Percentiles rank a stretch among this genome's conserved stretches.
Evolutionary conservation across 306 rosid species (phyloP).

Genomic region (Chamaecrista fasciculata): DNA sequence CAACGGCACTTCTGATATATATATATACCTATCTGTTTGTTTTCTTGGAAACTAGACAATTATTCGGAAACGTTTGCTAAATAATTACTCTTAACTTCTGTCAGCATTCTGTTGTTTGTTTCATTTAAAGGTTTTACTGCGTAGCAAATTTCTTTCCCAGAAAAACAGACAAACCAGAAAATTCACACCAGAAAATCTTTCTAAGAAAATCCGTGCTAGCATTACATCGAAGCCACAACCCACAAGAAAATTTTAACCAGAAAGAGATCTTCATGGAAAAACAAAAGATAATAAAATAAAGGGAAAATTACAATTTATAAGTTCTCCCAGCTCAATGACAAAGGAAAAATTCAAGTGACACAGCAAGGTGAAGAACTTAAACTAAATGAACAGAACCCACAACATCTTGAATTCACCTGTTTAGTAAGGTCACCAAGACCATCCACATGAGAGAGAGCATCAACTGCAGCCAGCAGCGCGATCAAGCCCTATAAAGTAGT

Average conservation of each 20-base stretch:
- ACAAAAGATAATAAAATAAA: neutral
- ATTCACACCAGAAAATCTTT: neutral
- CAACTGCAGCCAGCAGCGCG: conserved; percentile 77
- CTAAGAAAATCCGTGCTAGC: neutral
- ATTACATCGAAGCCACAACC: neutral
- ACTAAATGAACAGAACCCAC: neutral
- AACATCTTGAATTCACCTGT: conserved; percentile 57
- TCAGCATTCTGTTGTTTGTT: too few relatives aligned
- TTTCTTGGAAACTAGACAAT: neutral
- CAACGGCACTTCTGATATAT: conserved; percentile 16
- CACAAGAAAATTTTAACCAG: neutral
- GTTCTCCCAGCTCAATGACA: conserved; percentile 8
- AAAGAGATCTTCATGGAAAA: conserved; percentile 14
- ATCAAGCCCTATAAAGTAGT: conserved; percentile 67
- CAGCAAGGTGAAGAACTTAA: conserved; percentile 17
- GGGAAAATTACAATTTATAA: conserved; percentile 21
- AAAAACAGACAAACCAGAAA: neutral
- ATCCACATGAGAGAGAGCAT: conserved; percentile 73
- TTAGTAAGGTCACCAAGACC: conserved; percentile 60
- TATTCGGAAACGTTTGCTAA: neutral
- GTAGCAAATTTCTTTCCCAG: neutral
- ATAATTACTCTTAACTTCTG: neutral
- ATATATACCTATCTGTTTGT: conserved; percentile 6
- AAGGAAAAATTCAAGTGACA: conserved; percentile 13
- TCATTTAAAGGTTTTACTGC: too few relatives aligned